Percentiles rank a stretch among this genome's conserved stretches.
These are phyloP conservation scores for Microbotryum saponariae DNA, from an alignment of 1,284 basidiomycete species.

Conservation along the genomic window DNA sequence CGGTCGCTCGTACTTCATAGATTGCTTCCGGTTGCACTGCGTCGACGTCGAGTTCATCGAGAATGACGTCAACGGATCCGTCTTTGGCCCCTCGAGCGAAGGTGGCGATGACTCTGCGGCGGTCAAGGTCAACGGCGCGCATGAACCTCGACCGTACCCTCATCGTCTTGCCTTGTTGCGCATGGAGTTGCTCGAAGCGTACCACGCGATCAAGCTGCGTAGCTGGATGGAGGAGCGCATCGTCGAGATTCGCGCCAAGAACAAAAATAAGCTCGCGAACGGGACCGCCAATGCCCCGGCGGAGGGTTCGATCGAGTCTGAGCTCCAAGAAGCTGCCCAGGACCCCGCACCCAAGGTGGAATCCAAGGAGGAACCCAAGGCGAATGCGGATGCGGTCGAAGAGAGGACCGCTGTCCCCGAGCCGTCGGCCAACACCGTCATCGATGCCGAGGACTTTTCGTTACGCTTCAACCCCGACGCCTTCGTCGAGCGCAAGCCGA, in stretches of 20 bases:
- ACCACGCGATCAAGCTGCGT: constrained; percentile 49
- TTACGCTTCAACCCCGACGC: constrained; percentile 54
- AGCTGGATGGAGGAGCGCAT: constrained; percentile 48
- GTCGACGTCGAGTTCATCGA: constrained; percentile 53
- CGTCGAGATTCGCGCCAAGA: constrained; percentile 40
- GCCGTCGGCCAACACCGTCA: constrained; percentile 24
- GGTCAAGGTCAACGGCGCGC: constrained; percentile 22
- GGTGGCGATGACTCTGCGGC: constrained; percentile 19
- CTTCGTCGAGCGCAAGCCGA: constrained; percentile 46
- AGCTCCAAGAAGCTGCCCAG: constrained; percentile 37
- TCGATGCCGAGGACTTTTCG: constrained; percentile 44
- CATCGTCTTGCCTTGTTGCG: constrained; percentile 52
- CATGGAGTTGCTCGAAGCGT: constrained; percentile 50
- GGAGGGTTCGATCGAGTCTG: constrained; percentile 37
- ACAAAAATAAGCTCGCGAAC: constrained; percentile 44
- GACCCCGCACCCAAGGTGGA: constrained; percentile 11
- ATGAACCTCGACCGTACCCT: constrained; percentile 42
- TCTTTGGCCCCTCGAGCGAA: constrained; percentile 27
- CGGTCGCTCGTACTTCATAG: constrained; percentile 51
- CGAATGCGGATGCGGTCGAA: constrained; percentile 28
- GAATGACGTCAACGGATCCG: constrained; percentile 43
- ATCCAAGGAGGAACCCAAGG: constrained; percentile 8
- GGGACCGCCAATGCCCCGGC: constrained; percentile 41
- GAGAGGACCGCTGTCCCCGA: constrained; percentile 37
- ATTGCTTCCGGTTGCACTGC: constrained; percentile 49